A percentile compares a stretch with the other conserved stretches of the same genome.
Conservation (phyloP, 805 yeast genomes). For the Teunomyces aglyptinius region DNA sequence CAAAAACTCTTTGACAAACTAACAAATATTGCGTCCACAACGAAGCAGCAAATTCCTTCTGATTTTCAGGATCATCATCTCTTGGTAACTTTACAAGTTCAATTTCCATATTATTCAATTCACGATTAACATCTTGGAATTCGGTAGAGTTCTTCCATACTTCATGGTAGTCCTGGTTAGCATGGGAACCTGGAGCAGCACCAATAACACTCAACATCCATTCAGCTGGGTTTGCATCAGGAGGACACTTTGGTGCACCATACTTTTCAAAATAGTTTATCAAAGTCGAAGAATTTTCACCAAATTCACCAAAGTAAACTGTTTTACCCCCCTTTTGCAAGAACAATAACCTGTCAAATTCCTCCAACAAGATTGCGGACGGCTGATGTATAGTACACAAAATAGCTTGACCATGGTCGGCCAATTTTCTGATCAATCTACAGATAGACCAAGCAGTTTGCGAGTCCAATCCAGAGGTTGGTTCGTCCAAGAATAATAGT, state of each 20-base stretch:
- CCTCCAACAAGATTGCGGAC: slow-evolving; percentile 72
- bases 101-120: slow-evolving; percentile 20
- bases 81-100: slow-evolving; percentile 15
- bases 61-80: slow-evolving; percentile 8
- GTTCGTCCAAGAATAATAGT: slow-evolving; percentile 56
- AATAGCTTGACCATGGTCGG: slow-evolving; percentile 55
- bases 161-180: slow-evolving; percentile 22
- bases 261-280: slow-evolving; percentile 63
- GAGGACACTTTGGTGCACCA: slow-evolving; percentile 68
- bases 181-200: slow-evolving; percentile 30
- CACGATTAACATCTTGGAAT: slow-evolving; percentile 10
- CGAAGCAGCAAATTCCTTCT: slow-evolving; percentile 10
- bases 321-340: slow-evolving; percentile 71
- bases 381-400: slow-evolving; percentile 78
- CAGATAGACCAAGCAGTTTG: slow-evolving; percentile 60
- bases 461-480: slow-evolving; percentile 60
- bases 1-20: slow-evolving; percentile 12
- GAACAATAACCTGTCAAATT: slow-evolving; percentile 71
- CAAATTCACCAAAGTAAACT: slow-evolving; percentile 73
- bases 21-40: slow-evolving; percentile 9
- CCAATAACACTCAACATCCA: slow-evolving; percentile 30
- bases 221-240: slow-evolving; percentile 68
- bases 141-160: slow-evolving; percentile 24
- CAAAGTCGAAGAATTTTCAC: slow-evolving; percentile 55
- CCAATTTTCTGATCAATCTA: slow-evolving; percentile 48